Percentiles rank a stretch among this genome's conserved stretches.
These are phyloP conservation scores for Alnus glutinosa DNA, from an alignment of 306 rosid species.

Conservation along the genomic window DNA sequence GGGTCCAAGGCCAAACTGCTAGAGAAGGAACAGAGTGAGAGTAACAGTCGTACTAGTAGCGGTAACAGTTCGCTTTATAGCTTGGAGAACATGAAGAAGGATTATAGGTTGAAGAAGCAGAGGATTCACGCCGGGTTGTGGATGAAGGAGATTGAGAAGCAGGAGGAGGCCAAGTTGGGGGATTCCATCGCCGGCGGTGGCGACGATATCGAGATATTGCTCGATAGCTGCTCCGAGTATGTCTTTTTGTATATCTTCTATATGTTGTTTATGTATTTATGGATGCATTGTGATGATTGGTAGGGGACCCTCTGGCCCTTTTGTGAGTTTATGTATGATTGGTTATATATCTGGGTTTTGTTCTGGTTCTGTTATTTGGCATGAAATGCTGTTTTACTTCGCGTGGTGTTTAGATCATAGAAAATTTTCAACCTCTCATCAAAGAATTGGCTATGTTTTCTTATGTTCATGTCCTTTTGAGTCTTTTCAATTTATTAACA, in stretches of 20 bases:
- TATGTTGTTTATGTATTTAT: neutral
- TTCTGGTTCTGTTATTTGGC: neutral
- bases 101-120: conserved; percentile 86
- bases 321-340: neutral
- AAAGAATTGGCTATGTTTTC: neutral
- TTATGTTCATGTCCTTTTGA: neutral
- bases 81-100: conserved; percentile 81
- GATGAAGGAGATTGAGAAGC: conserved; percentile 92
- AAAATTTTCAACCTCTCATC: neutral
- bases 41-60: conserved; percentile 11
- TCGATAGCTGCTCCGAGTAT: conserved; percentile 89
- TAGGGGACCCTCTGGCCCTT: neutral
- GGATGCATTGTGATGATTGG: neutral
- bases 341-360: neutral
- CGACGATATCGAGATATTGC: conserved; percentile 80
- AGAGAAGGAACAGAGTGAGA: conserved; percentile 29
- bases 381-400: neutral
- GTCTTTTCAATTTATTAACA: neutral
- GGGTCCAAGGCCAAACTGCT: conserved; percentile 42
- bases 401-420: neutral
- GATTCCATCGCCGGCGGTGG: conserved; percentile 40
- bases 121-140: conserved; percentile 84
- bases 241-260: neutral
- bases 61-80: conserved; percentile 53
- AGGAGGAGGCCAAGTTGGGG: conserved; percentile 79